Base-by-base conservation (phyloP, 495 filamentous ascomycete species). In the Podospora anserina region DNA sequence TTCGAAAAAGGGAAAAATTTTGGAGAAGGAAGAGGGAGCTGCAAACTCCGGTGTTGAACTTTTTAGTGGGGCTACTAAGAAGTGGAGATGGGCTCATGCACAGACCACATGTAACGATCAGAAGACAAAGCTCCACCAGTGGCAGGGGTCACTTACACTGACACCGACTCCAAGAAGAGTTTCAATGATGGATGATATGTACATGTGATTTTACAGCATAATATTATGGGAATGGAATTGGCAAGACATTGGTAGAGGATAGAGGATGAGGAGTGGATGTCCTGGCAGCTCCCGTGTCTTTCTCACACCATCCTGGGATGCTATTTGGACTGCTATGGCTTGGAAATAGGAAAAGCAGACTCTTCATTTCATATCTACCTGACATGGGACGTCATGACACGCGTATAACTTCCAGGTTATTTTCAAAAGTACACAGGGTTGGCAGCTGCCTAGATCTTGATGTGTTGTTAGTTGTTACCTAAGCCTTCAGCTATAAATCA, bases 61-160 rank as follows among this genome's bases (percentile, higher is more conserved):
- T 74, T 74, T 74, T 74, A 74, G 72, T 71, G 72, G 72, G 68
- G 69, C 69, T 54, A 16, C 68, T 61, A 27, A 54, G 18, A 56
- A 66, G 23, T 66, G 61, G 61, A 49, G 39, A 49, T 49, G 6
- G 7, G 39, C 39, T 49, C 39, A 49, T 18, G 61, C 32, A 26
- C 7, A 28, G 27, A 13, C 5, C 39, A 49, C 39, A 49, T 18
- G 39, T 49, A 49, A 49, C 39, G 39, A 49, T 16, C 39, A 49
- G 15, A 49, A 49, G 39, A 3, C 13, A 5, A 5, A 49, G 39
- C 39, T 49, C 39, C 39, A 49, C 39, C 39, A 49, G 39, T 23
- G 34, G 34, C 39, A 49, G 39, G 39, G 39, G 39, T 49, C 15
- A 16, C 39, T 49, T 49, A 16, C 9, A 49, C 34, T 39, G 5